These are phyloP conservation scores for Trichothecium roseum DNA, from an alignment of 2,329 filamentous ascomycete species.

Conservation along the genomic window DNA sequence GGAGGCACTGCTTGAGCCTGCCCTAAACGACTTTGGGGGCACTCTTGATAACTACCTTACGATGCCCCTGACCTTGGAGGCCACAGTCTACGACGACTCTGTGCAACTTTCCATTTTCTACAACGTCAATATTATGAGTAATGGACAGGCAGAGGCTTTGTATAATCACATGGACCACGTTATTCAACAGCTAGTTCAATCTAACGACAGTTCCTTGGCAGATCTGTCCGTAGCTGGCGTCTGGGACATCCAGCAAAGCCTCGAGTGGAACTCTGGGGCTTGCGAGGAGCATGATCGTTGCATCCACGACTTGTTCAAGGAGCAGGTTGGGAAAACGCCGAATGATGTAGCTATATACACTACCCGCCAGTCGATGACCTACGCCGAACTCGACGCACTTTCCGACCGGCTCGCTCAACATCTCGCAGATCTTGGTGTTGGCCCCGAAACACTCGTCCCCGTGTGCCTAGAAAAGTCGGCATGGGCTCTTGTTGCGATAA, in stretches of 20 bases:
- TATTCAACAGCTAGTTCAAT: too few species aligned
- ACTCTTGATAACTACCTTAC: too few species aligned
- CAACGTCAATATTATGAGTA: too few species aligned
- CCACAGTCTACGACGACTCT: too few species aligned
- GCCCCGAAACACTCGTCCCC: background rate
- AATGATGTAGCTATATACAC: background rate
- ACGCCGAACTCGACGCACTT: constrained; percentile 1
- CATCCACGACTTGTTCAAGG: background rate
- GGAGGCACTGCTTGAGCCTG: background rate
- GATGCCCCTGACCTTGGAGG: too few species aligned
- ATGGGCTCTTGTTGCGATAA: constrained; percentile 1
- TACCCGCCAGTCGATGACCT: background rate
- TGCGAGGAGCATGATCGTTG: background rate
- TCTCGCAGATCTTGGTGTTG: background rate
- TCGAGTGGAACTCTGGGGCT: too few species aligned
- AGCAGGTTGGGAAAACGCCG: background rate
- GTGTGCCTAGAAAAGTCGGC: constrained; percentile 5
- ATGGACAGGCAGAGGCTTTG: too few species aligned
- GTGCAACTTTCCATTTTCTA: too few species aligned
- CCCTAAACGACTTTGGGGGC: constrained; percentile 1
- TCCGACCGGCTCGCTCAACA: background rate
- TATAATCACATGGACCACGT: too few species aligned
- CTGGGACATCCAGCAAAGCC: background rate
- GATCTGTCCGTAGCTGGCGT: background rate
- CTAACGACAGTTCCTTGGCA: too few species aligned